Evolutionary conservation across 345 rosid genomes (phyloP), one percentile per base, ranked within the genome.

Genomic region (Crucihimalaya himalaica): DNA sequence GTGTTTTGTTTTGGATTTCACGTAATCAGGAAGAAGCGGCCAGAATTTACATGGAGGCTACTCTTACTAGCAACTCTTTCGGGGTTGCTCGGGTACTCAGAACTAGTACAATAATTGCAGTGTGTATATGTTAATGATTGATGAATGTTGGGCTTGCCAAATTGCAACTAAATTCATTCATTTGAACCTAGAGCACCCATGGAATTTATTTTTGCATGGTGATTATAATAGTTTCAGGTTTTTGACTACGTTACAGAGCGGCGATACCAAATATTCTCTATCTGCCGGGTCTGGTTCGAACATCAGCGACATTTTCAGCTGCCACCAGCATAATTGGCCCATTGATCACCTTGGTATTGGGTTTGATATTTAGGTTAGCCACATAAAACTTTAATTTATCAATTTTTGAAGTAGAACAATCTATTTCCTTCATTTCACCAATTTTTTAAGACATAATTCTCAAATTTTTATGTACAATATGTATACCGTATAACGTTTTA

Each of bases 261-360:
- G 79, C 64, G 11, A 67, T 75, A 75, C 79, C 79, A 34, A n/a
- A 68, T 51, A 16, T 68, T 46, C 75, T 86, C 16, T 78, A 72
- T 52, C 15, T 81, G 64, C 79, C 83, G 27, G 81, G 91, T 73
- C 58, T 89, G 68, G 81, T 47, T 11, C 64, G 79, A 21, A 87
- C 88, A 21, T 83, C 88, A 20, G 83, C 87, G 9, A 86, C 88
- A 0, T 85, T 81, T n/a, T 71, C 81, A 15, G 9, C 86, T 0
- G 91, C 89, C 27, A 81, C 81, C 68, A 3, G 21, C 48, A 85
- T n/a, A 51, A 83, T 88, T 48, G 8, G 48, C 46, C 93, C 93
- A 0, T 80, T 80, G 46, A 21, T 77, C 40, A 88, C 93, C 47
- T 84, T 83, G 63, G 57, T 86, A 48, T 42, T 88, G 59, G 73